Conservation (phyloP, 768 basidiomycete genomes). For the Mycena leptocephala region DNA sequence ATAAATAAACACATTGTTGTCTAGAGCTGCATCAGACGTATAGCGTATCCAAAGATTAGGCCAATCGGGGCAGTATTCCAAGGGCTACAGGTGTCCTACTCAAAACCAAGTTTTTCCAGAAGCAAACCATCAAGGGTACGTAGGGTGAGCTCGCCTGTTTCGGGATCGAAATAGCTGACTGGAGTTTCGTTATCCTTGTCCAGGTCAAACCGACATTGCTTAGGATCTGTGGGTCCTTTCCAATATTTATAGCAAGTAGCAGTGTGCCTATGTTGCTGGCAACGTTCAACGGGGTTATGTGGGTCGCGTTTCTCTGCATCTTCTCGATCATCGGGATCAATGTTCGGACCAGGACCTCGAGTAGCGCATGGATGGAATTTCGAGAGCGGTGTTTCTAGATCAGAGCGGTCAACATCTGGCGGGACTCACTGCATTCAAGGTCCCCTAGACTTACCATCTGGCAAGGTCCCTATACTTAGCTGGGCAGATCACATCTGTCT, state of each 20-base stretch:
- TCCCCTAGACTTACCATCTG: no score
- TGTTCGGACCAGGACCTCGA: not conserved
- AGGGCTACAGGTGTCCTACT: no score
- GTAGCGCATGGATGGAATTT: not conserved
- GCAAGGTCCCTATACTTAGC: no score
- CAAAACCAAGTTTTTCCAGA: no score
- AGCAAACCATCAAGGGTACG: not conserved
- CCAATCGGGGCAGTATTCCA: no score
- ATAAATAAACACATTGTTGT: no score
- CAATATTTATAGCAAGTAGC: not conserved
- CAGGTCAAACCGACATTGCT: conserved; percentile 18
- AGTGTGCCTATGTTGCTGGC: not conserved
- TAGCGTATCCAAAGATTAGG: no score
- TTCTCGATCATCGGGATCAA: no score
- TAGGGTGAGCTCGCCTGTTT: not conserved
- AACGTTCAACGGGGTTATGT: not conserved
- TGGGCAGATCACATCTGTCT: no score
- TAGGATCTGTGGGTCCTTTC: not conserved
- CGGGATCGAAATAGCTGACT: not conserved
- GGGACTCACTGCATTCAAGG: no score
- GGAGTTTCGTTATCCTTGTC: not conserved
- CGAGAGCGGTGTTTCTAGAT: not conserved
- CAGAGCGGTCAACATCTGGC: no score
- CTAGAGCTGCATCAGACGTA: no score
- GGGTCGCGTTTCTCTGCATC: not conserved